These are phyloP conservation scores for Canavalia gladiata DNA, from an alignment of 306 rosid genomes.

Conservation along the genomic window DNA sequence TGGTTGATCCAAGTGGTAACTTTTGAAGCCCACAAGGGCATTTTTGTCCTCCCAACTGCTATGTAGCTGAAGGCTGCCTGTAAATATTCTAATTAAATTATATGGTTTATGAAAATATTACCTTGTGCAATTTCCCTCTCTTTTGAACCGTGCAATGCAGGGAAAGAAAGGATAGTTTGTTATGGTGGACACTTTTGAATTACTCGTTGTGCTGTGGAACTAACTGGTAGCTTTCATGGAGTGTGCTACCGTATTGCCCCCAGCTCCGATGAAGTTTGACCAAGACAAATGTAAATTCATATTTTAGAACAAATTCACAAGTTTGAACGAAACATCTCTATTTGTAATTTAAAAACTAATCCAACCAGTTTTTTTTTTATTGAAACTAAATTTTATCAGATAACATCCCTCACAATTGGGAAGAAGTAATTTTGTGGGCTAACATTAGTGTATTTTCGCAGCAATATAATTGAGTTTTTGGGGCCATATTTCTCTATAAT, in stretches of 20 bases:
- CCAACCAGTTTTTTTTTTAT: background rate
- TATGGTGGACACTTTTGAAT: background rate
- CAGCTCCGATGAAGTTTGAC: background rate
- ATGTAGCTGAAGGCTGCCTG: conserved; percentile 55
- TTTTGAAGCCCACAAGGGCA: conserved; percentile 55
- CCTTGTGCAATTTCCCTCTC: conserved; percentile 33
- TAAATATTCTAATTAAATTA: conserved; percentile 57
- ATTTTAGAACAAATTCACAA: background rate
- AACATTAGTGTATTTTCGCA: too few species aligned
- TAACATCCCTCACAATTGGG: background rate
- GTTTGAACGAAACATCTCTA: background rate
- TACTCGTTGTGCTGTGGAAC: conserved; percentile 1
- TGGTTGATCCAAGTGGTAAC: conserved; percentile 40
- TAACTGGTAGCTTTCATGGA: conserved; percentile 4
- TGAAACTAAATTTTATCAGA: background rate
- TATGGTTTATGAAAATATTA: conserved; percentile 37
- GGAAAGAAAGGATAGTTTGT: conserved; percentile 7
- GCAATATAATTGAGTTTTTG: too few species aligned
- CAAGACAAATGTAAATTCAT: background rate
- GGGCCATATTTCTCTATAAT: too few species aligned
- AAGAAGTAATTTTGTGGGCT: background rate
- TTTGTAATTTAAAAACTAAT: background rate
- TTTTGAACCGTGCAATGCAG: conserved; percentile 34
- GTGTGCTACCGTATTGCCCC: background rate
- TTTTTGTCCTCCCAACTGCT: conserved; percentile 51